Percentiles rank a stretch among this genome's conserved stretches.
These are phyloP conservation scores for Laburnicola sp. DNA, from an alignment of 2,329 filamentous ascomycete genomes.

Conservation along the genomic window DNA sequence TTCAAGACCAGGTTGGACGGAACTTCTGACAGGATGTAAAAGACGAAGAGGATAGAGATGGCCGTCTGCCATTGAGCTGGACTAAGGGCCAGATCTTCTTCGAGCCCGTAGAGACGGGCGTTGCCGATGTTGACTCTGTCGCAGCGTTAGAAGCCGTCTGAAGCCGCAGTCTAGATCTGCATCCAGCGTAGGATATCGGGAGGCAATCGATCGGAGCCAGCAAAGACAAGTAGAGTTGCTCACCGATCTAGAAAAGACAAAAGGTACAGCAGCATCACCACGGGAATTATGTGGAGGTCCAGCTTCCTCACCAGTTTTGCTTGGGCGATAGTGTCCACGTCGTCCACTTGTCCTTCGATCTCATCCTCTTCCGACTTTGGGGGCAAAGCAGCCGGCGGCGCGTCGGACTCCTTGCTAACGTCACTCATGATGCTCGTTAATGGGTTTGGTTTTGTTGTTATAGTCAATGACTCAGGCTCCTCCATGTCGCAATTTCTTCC, in stretches of 20 bases:
- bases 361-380: constrained; percentile 22
- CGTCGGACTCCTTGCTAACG: no score
- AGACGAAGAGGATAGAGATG: constrained; percentile 51
- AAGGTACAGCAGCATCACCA: constrained; percentile 71
- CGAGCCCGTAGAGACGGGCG: constrained; percentile 64
- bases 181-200: no score
- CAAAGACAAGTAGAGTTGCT: constrained; percentile 29
- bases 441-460: not conserved
- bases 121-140: constrained; percentile 70
- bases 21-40: constrained; percentile 51
- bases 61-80: constrained; percentile 69
- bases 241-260: constrained; percentile 75
- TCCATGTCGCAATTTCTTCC: not conserved
- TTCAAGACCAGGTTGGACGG: constrained; percentile 54
- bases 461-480: not conserved
- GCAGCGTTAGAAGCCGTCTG: constrained; percentile 13
- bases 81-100: constrained; percentile 62
- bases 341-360: constrained; percentile 31
- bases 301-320: constrained; percentile 65
- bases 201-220: no score
- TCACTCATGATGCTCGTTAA: no score
- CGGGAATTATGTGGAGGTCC: constrained; percentile 65
- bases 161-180: no score
- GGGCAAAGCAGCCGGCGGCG: not conserved
- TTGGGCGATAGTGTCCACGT: constrained; percentile 50